Evolutionary conservation across 1,284 basidiomycete genomes (phyloP), one percentile per base, ranked within the genome.

Genomic region (Apiotrichum mycotoxinovorans): DNA sequence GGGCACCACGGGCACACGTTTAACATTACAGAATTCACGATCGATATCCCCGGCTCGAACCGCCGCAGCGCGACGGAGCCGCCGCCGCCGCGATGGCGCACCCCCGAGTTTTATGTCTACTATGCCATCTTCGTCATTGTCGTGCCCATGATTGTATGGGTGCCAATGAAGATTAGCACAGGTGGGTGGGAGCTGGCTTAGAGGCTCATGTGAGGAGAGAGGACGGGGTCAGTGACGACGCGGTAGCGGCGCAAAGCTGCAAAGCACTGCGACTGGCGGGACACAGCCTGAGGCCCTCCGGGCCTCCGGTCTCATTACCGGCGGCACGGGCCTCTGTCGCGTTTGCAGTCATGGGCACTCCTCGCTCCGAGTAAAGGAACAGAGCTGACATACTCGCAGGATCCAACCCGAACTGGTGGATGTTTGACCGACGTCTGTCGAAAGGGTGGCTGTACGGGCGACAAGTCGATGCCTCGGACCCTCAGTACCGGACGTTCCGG

Each of bases 21-120:
- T 40, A 56, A 60, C 46, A 57, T 74, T 30, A 72, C 70, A 4
- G 66, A 71, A 46, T 63, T 74, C 34, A 74, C 72, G 8, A 56
- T 74, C 30, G 30, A 57, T 0, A 68, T 68, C 26, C 69, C 70
- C 0, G 62, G 62, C 15, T 66, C 62, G 8, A 56, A 47, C 22
- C 55, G 60, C 44, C 43, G 62, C 15, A 37, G 52, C 12, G 37
- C 50, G 7, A 45, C 40, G 7, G 63, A 58, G 30, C 53, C 50
- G 0, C 63, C 63, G 23, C 47, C 62, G 2, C 44, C 79, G 37
- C 64, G 88, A 78, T 98, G 94, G 95, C 78, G 76, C 46, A 89
- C 91, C 0, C 75, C 79, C 18, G 95, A 98, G 75, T 98, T 96
- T 79, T 79, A 83, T 58, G 68, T 88, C 51, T 98, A 98, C 78